phyloP scores from a whole-genome alignment of 129 eudicot genomes.

The Silybum marianum region DNA sequence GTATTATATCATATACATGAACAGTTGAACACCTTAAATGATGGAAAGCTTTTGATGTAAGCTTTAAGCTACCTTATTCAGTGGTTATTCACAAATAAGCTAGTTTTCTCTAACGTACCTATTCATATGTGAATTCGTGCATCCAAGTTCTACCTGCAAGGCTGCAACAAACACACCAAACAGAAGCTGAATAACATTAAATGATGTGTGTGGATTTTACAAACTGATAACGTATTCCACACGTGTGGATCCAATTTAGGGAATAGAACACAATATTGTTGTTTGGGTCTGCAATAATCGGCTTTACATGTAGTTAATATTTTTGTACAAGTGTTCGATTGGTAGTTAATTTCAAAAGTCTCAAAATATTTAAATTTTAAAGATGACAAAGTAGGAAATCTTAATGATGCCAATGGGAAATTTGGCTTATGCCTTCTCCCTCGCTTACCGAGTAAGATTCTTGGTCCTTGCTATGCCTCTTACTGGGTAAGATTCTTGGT shows the following conservation, averaged over 20 bases:
- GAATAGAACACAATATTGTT: not conserved
- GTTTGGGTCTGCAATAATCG: not conserved
- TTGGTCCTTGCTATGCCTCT: no score
- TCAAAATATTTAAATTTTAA: no score
- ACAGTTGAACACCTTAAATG: constrained; percentile 5
- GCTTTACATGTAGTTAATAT: not conserved
- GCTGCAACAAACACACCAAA: constrained; percentile 25
- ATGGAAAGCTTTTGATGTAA: constrained; percentile 17
- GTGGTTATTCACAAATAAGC: constrained; percentile 23
- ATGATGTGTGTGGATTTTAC: not conserved
- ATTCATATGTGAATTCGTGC: constrained; percentile 15
- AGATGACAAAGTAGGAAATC: no score
- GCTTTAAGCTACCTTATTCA: constrained; percentile 19
- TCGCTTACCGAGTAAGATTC: no score
- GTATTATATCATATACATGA: not conserved
- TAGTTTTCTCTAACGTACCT: not conserved
- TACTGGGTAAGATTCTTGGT: no score
- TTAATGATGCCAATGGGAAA: not conserved
- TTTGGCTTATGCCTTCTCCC: no score
- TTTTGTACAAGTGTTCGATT: not conserved
- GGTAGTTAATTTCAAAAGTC: not conserved
- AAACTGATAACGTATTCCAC: not conserved
- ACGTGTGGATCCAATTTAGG: not conserved
- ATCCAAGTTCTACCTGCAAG: constrained; percentile 30
- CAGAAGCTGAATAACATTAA: not conserved